Percentiles rank a stretch among this genome's conserved stretches.
phyloP scores from a whole-genome alignment of 805 yeast genomes.

The Yarrowia osloensis region DNA sequence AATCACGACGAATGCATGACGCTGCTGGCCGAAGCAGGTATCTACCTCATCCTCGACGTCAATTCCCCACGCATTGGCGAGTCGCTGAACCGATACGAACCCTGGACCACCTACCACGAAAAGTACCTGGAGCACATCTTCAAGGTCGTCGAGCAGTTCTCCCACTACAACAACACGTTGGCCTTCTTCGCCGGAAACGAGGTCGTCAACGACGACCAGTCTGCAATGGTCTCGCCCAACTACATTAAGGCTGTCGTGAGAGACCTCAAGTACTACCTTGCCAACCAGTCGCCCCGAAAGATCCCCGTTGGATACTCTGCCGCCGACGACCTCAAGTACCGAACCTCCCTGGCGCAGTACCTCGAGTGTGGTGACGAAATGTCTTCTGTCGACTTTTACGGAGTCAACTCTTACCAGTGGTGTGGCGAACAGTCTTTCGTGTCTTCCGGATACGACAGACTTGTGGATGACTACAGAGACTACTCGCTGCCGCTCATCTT shows the following conservation, averaged over 20 bases:
- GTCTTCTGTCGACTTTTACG: constrained; percentile 86
- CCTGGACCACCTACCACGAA: constrained; percentile 70
- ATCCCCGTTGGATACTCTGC: constrained; percentile 97
- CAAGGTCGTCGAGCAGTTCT: constrained; percentile 84
- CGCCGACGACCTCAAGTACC: constrained; percentile 75
- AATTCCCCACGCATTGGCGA: constrained; percentile 65
- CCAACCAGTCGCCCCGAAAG: constrained; percentile 54
- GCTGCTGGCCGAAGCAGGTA: constrained; percentile 78
- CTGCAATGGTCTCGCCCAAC: constrained; percentile 76
- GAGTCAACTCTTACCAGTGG: constrained; percentile 95
- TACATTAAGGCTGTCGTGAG: constrained; percentile 94
- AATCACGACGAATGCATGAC: constrained; percentile 81
- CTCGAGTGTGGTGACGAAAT: constrained; percentile 78
- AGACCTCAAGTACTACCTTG: constrained; percentile 78
- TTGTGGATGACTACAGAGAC: constrained; percentile 65
- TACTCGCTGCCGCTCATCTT: constrained; percentile 81
- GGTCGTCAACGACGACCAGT: constrained; percentile 73
- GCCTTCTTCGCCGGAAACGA: constrained; percentile 98
- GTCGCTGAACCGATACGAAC: constrained; percentile 74
- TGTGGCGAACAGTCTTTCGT: constrained; percentile 77
- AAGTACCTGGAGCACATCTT: constrained; percentile 86
- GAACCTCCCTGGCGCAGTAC: constrained; percentile 74
- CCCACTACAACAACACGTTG: constrained; percentile 72
- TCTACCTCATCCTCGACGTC: constrained; percentile 87
- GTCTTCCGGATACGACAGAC: constrained; percentile 70